Evolutionary conservation across 2,329 filamentous ascomycete species (phyloP).

Genomic region (Penicillium vulpinum): DNA sequence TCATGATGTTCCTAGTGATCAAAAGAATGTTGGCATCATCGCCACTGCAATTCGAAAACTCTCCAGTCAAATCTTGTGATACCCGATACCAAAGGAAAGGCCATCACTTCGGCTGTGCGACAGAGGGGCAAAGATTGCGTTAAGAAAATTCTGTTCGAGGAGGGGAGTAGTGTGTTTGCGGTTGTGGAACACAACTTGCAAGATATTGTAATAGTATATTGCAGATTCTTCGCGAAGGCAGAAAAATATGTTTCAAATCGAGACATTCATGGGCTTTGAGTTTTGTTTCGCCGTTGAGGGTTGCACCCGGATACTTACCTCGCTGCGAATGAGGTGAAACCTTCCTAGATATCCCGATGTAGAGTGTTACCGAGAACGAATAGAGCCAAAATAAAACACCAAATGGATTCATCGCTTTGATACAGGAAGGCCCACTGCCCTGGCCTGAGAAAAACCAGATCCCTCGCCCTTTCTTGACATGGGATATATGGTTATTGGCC

Average conservation of each 20-base stretch:
- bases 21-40: conserved; percentile 26
- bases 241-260: conserved; percentile 2
- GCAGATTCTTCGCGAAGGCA: neutral
- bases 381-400: neutral
- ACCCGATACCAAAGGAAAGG: neutral
- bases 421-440: too few species aligned
- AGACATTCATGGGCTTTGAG: neutral
- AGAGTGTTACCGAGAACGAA: neutral
- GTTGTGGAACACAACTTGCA: neutral
- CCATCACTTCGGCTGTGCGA: neutral
- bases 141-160: neutral
- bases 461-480: neutral
- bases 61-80: conserved; percentile 15
- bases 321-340: neutral
- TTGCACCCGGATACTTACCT: conserved; percentile 11
- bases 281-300: conserved; percentile 5
- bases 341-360: neutral
- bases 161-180: neutral
- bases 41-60: conserved; percentile 25
- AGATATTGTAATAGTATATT: neutral
- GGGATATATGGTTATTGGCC: neutral
- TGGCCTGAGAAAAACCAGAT: neutral
- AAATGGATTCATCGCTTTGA: neutral
- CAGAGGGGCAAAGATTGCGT: neutral
- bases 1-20: conserved; percentile 30